Conservation (phyloP, 148 eudicot genomes). For the Amaranthus cruentus region DNA sequence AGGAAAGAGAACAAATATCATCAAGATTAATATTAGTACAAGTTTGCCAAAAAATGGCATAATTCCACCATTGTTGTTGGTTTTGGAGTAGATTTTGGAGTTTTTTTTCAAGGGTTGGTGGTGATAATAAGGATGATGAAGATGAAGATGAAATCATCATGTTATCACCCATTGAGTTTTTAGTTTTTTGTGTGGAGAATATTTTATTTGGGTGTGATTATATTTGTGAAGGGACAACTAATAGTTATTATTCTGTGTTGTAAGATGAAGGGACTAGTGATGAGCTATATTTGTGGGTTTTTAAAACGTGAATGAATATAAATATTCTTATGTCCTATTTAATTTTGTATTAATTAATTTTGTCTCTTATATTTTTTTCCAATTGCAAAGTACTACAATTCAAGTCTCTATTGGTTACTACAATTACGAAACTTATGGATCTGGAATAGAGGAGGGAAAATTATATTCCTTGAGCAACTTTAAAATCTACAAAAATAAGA, state of each 20-base stretch:
- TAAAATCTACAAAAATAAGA: no score
- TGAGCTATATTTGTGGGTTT: not conserved
- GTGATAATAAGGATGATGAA: slow-evolving; percentile 6
- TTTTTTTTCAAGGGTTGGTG: slow-evolving; percentile 23
- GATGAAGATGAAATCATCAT: slow-evolving; percentile 19
- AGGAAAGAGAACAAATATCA: slow-evolving; percentile 18
- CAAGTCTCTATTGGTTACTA: no score
- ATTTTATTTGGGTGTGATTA: not conserved
- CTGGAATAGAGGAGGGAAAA: no score
- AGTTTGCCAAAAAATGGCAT: slow-evolving; percentile 75
- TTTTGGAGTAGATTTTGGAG: slow-evolving; percentile 44
- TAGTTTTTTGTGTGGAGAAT: not conserved
- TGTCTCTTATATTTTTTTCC: no score
- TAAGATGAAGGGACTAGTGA: not conserved
- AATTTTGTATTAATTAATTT: no score
- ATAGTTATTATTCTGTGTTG: not conserved
- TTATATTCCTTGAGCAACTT: no score
- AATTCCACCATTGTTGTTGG: slow-evolving; percentile 58
- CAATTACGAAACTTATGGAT: no score
- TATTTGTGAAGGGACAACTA: not conserved
- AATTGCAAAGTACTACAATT: no score
- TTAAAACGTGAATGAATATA: not conserved
- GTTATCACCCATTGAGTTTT: slow-evolving; percentile 13
- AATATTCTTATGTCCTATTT: not conserved
- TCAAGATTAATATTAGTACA: slow-evolving; percentile 10